Evolutionary conservation across 495 filamentous ascomycete genomes (phyloP).

Genomic region (Penicillium canariense): DNA sequence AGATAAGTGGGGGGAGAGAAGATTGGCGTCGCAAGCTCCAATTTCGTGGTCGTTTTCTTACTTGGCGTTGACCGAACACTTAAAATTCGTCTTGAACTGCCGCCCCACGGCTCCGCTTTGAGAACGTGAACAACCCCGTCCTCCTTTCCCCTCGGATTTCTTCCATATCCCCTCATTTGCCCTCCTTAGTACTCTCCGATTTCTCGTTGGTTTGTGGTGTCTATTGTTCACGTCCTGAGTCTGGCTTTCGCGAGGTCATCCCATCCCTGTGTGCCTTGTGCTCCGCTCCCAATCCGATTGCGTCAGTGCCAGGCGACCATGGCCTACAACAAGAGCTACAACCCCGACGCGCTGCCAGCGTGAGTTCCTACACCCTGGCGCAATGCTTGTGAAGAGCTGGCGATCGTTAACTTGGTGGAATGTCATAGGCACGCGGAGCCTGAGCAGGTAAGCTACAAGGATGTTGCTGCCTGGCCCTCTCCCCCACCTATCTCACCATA

Average conservation of each 20-base stretch:
- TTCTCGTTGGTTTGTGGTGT: not conserved
- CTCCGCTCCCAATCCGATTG: conserved; percentile 13
- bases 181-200: not conserved
- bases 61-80: conserved; percentile 11
- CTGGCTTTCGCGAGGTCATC: conserved; percentile 1
- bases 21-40: not conserved
- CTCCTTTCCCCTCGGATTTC: not conserved
- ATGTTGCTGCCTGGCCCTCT: not conserved
- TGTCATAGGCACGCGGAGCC: conserved; percentile 82
- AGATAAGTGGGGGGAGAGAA: not conserved
- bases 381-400: not conserved
- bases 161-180: not conserved
- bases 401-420: conserved; percentile 14
- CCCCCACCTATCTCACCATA: conserved; percentile 7
- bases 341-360: conserved; percentile 97
- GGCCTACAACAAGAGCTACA: conserved; percentile 92
- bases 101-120: conserved; percentile 34
- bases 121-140: conserved; percentile 10
- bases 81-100: conserved; percentile 18
- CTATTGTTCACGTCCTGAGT: not conserved
- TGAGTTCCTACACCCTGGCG: conserved; percentile 50
- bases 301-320: conserved; percentile 50
- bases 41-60: not conserved
- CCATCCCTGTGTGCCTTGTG: not conserved
- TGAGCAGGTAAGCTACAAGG: conserved; percentile 63